Base-by-base conservation (phyloP, 768 basidiomycete genomes). In the Boletus vermiculosoides region DNA sequence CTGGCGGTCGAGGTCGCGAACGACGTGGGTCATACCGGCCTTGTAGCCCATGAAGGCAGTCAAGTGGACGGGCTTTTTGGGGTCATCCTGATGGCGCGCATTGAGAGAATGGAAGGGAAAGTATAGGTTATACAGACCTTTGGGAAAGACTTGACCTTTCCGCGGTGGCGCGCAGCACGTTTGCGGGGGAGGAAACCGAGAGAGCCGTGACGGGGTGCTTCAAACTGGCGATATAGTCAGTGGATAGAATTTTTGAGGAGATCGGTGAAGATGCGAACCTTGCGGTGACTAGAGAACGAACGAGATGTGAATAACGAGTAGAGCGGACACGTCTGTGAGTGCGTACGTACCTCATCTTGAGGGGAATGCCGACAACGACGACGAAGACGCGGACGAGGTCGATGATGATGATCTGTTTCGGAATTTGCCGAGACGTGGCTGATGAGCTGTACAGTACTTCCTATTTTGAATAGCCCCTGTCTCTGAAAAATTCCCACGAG, bases 121-220 rank as follows among this genome's bases (percentile, higher is more conserved):
- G 23, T 0, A 39, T 2, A 33, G 3, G 11, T 4, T 9, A 8
- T 36, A 68, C 86, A 58, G 61, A 93, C 95, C 88, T 87, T 94
- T 72, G 97, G 97, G 89, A 98, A 99, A 63, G 94, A 86, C 86
- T 99, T 99, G 78, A 98, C 94, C 83, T 94, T 95, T 76, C 96
- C 96, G 68, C 96, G 88, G 80, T 98, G 96, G 73, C 96, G 88
- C 64, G 96, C 94, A 55, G 96, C 83, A 71, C 96, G 87, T 81
- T 99, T 98, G 74, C 91, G 86, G 70, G 96, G 96, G 62, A 98
- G 85, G 83, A 94, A 96, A 71, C 94, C 96, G 68, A 98, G 87
- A 63, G 94, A 97, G 72, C 96, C 96, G 78, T 95, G 92, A 73
- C 96, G 94, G 71, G 96, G 96, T 64, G 94, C 93, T 89, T 98